These are phyloP conservation scores for Arthrobotrys entomopaga DNA, from an alignment of 2,329 filamentous ascomycete genomes.

Conservation along the genomic window DNA sequence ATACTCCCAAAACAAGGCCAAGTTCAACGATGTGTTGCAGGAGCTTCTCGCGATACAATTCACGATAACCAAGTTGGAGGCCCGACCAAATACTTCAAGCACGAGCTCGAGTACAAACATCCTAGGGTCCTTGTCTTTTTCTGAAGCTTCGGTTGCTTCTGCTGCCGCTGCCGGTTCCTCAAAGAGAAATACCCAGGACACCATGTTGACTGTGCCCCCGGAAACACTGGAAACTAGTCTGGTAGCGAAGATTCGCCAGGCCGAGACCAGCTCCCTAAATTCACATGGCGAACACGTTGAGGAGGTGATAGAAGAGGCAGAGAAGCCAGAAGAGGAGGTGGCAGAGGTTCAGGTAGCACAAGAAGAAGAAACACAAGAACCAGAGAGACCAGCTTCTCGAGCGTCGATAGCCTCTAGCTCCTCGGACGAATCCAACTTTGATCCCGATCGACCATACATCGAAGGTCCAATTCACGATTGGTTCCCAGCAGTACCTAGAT, in stretches of 20 bases:
- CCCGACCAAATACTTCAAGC: slow-evolving; percentile 33
- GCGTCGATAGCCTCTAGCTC: slow-evolving; percentile 29
- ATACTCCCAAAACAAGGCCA: slow-evolving; percentile 26
- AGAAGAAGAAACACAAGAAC: slow-evolving; percentile 17
- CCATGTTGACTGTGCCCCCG: slow-evolving; percentile 46
- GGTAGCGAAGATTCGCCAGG: slow-evolving; percentile 30
- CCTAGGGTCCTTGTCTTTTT: slow-evolving; percentile 18
- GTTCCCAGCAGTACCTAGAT: slow-evolving; percentile 22
- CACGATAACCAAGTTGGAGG: slow-evolving; percentile 36
- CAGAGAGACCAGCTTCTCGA: slow-evolving; percentile 28
- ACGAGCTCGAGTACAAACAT: slow-evolving; percentile 32
- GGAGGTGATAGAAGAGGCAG: neutral
- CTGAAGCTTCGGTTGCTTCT: slow-evolving; percentile 23
- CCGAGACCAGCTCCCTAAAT: slow-evolving; percentile 12
- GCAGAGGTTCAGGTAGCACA: neutral
- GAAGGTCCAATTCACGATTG: slow-evolving; percentile 28
- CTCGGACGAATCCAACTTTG: slow-evolving; percentile 24
- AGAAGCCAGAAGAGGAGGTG: slow-evolving; percentile 16
- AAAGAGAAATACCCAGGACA: slow-evolving; percentile 47
- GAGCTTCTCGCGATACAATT: slow-evolving; percentile 37
- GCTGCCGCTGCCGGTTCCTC: slow-evolving; percentile 29
- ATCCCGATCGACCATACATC: slow-evolving; percentile 26
- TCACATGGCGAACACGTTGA: neutral
- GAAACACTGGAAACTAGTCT: slow-evolving; percentile 36
- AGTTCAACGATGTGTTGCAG: slow-evolving; percentile 53